phyloP scores from a whole-genome alignment of 495 filamentous ascomycete species.

The Penicillium coffeae region DNA sequence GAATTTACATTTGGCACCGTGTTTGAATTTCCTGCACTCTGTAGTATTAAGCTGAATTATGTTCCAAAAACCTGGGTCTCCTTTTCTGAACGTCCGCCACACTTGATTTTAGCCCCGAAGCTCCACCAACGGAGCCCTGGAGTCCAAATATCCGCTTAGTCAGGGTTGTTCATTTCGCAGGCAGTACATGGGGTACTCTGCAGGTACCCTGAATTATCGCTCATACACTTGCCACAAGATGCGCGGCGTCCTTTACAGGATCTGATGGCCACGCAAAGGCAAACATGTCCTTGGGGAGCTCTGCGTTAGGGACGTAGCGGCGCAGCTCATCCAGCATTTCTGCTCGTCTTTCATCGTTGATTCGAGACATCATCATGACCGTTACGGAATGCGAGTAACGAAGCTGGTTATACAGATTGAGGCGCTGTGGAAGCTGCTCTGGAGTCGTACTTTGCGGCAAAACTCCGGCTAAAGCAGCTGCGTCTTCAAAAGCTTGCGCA shows the following conservation, averaged over 20 bases:
- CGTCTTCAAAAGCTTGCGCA: slow-evolving; percentile 47
- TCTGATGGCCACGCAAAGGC: slow-evolving; percentile 16
- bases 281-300: slow-evolving; percentile 15
- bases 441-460: slow-evolving; percentile 3
- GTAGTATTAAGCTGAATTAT: too few relatives aligned
- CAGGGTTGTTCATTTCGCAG: too few relatives aligned
- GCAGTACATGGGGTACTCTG: too few relatives aligned
- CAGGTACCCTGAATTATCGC: too few relatives aligned
- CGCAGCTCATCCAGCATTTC: slow-evolving; percentile 20
- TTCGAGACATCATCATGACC: slow-evolving; percentile 23
- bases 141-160: too few relatives aligned
- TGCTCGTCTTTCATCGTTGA: slow-evolving; percentile 9
- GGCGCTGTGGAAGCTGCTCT: slow-evolving; percentile 12
- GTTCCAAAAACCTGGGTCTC: too few relatives aligned
- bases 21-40: too few relatives aligned
- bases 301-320: slow-evolving; percentile 14
- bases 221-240: neutral
- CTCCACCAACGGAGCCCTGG: too few relatives aligned
- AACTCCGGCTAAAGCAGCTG: slow-evolving; percentile 33
- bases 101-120: too few relatives aligned
- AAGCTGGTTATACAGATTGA: slow-evolving; percentile 19
- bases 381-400: slow-evolving; percentile 20
- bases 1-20: too few relatives aligned
- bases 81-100: too few relatives aligned
- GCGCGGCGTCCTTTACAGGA: slow-evolving; percentile 4